Base-by-base conservation (phyloP, 768 basidiomycete genomes). In the Tricholoma saponaceum region DNA sequence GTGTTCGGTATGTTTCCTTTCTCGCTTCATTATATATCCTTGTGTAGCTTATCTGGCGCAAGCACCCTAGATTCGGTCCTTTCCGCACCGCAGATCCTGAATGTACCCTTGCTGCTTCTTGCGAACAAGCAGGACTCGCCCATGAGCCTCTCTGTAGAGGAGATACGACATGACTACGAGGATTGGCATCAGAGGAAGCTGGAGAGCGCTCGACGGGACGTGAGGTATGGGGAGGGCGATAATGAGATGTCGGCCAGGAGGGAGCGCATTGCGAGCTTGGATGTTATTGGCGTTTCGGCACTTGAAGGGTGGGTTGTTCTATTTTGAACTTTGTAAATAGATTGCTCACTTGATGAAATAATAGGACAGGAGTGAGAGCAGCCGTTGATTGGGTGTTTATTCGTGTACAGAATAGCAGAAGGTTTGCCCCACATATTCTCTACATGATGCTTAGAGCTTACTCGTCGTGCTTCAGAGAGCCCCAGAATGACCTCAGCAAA, bases 61-160 rank as follows among this genome's bases (percentile, higher is more conserved):
- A 70, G 66, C 51, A 55, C 35, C 58, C 51, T 72, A 86, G 94
- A 97, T 65, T 79, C 83, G 7, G 94, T 98, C 5, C 83, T 97
- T 14, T 91, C 90, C 14, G 85, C 90, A 1, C 95, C 92, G 0
- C 89, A 93, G 64, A 94, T 95, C 28, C 85, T 98, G 23, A 88
- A 89, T 52, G 83, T 98, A 1, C 97, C 96, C 0, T 80, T 97
- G 2, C 79, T 99, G 5, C 84, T 99, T 9, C 81, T 98, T 16
- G 97, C 95, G 25, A 98, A 98, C 75, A 98, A 99, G 70, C 96
- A 98, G 70, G 97, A 98, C 63, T 84, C 81, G 3, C 86, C 89
- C 0, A 71, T 77, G 16, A 89, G 89, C 62, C 77, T 98, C 30
- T 89, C 92, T 0, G 91, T 95, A 0, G 87, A 93, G 52, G 93